These are phyloP conservation scores for Rugonectria rugulosa DNA, from an alignment of 2,329 filamentous ascomycete genomes.

Conservation along the genomic window DNA sequence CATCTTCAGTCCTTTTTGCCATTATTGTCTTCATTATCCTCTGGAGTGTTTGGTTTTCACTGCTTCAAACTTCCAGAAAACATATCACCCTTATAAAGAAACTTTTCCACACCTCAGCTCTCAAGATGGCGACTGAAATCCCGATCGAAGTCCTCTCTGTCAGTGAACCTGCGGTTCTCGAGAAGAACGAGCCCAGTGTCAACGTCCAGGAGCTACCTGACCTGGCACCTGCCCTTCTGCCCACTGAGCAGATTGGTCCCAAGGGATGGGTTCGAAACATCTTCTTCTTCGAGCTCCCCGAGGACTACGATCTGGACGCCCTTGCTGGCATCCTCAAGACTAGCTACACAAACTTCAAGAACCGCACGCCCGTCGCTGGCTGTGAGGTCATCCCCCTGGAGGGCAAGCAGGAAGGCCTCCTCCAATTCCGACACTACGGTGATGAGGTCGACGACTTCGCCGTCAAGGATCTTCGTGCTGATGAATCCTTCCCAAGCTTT, in stretches of 20 bases:
- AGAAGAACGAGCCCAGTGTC: constrained; percentile 4
- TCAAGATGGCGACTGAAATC: constrained; percentile 8
- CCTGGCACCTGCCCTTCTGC: constrained; percentile 18
- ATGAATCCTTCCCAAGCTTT: constrained; percentile 14
- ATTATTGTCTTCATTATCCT: neutral
- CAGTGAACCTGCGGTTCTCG: neutral
- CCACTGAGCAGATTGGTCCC: constrained; percentile 22
- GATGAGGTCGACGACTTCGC: constrained; percentile 23
- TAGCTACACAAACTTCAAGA: constrained; percentile 17
- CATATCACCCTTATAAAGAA: neutral
- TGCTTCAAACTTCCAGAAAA: neutral
- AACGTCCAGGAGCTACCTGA: constrained; percentile 4
- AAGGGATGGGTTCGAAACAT: constrained; percentile 25
- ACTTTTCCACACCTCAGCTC: neutral
- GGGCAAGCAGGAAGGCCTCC: constrained; percentile 19
- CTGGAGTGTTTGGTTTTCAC: neutral
- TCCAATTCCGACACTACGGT: constrained; percentile 21
- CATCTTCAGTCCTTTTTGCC: neutral
- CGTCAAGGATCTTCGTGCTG: constrained; percentile 17
- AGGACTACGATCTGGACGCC: constrained; percentile 16
- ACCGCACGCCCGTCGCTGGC: constrained; percentile 19
- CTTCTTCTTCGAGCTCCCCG: constrained; percentile 21
- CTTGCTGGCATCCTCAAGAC: constrained; percentile 9
- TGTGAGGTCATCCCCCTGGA: constrained; percentile 20
- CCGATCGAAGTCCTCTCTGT: constrained; percentile 4